Evolutionary conservation across 2,329 filamentous ascomycete species (phyloP).

Genomic region (Aureobasidium melanogenum): DNA sequence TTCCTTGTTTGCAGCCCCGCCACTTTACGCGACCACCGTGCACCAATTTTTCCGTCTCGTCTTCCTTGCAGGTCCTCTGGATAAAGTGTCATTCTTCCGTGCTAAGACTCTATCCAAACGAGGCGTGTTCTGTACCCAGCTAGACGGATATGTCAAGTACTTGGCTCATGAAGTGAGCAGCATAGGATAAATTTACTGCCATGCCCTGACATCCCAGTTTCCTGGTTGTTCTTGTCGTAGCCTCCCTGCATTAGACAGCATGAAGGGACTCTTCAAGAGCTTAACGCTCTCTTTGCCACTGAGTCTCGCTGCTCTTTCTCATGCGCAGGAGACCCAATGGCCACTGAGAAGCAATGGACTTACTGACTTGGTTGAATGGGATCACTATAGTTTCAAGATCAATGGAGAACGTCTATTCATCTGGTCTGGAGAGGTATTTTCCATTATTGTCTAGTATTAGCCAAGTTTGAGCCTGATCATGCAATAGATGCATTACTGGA

Average conservation of each 20-base stretch:
- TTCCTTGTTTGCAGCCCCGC: not conserved
- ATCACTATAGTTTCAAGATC: slow-evolving; percentile 45
- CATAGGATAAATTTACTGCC: not conserved
- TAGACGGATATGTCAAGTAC: not conserved
- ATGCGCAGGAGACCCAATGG: slow-evolving; percentile 10
- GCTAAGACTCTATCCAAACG: not conserved
- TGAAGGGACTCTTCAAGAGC: not conserved
- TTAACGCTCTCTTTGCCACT: not conserved
- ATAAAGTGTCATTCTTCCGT: slow-evolving; percentile 9
- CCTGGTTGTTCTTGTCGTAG: not conserved
- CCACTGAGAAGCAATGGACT: slow-evolving; percentile 7
- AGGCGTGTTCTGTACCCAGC: not conserved
- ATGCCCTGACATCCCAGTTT: not conserved
- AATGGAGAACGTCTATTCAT: slow-evolving; percentile 44
- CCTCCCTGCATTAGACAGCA: not conserved
- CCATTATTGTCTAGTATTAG: not conserved
- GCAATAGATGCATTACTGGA: slow-evolving; percentile 41
- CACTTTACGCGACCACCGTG: not conserved
- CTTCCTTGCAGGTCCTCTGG: not conserved
- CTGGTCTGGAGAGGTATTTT: slow-evolving; percentile 39
- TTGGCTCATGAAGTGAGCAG: not conserved
- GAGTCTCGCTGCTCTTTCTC: not conserved
- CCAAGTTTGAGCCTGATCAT: not conserved
- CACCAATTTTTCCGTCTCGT: slow-evolving; percentile 10
- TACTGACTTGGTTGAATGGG: slow-evolving; percentile 43